These are phyloP conservation scores for Excoecaria cochinchinensis DNA, from an alignment of 345 rosid genomes.

Conservation along the genomic window DNA sequence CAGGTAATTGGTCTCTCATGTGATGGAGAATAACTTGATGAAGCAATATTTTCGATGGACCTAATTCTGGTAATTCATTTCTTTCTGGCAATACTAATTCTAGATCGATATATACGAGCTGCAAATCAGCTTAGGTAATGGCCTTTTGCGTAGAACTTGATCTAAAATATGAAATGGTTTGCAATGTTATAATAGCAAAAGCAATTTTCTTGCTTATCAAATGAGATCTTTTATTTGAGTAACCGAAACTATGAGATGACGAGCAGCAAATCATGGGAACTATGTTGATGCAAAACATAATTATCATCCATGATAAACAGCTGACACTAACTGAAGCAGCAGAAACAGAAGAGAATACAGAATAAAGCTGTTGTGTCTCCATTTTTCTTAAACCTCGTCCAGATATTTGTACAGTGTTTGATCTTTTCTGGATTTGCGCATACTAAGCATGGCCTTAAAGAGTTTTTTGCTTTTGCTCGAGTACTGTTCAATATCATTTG, in stretches of 20 bases:
- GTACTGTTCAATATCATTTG: conserved; percentile 34
- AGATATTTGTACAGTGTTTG: conserved; percentile 27
- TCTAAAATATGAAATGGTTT: too few species aligned
- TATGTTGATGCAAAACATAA: not conserved
- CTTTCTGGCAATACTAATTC: not conserved
- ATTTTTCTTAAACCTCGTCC: conserved; percentile 34
- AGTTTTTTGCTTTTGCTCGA: conserved; percentile 56
- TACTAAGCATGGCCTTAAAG: conserved; percentile 67
- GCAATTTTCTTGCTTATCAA: not conserved
- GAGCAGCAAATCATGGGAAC: not conserved
- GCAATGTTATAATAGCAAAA: too few species aligned
- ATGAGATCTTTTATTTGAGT: not conserved
- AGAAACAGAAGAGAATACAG: not conserved
- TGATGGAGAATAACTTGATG: not conserved
- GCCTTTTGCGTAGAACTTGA: too few species aligned
- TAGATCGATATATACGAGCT: too few species aligned
- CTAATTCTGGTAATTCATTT: not conserved
- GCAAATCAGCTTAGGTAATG: too few species aligned
- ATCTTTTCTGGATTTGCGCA: conserved; percentile 53
- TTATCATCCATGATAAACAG: not conserved
- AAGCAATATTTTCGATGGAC: not conserved
- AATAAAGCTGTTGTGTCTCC: conserved; percentile 9
- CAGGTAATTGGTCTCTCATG: conserved; percentile 3
- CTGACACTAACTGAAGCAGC: not conserved
- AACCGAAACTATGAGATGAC: conserved; percentile 1